Conservation (phyloP, 352 stramenopile species). For the Globisporangium viniferum region DNA sequence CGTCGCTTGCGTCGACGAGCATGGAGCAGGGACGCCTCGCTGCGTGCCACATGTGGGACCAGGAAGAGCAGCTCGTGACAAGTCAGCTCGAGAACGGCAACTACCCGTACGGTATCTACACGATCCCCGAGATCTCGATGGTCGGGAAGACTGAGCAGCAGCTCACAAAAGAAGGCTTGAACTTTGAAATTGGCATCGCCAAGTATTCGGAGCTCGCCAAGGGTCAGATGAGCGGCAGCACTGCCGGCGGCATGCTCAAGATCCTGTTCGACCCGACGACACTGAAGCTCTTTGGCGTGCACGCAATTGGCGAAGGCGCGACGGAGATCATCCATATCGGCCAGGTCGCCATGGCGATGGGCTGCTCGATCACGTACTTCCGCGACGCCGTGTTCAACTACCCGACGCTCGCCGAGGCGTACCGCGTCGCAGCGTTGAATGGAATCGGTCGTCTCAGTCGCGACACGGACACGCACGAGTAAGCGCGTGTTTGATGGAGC, state of each 20-base stretch:
- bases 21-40: conserved; percentile 88
- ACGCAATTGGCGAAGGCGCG: conserved; percentile 86
- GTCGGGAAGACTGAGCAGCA: conserved; percentile 88
- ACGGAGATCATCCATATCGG: conserved; percentile 92
- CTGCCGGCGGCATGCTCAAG: conserved; percentile 82
- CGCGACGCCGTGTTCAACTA: conserved; percentile 91
- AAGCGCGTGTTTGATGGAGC: conserved; percentile 7
- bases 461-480: conserved; percentile 63
- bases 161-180: conserved; percentile 71
- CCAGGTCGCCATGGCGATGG: conserved; percentile 86
- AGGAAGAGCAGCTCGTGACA: conserved; percentile 45
- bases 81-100: conserved; percentile 75
- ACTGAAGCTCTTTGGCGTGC: conserved; percentile 82
- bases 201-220: conserved; percentile 88
- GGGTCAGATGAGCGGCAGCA: conserved; percentile 86
- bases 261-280: conserved; percentile 83
- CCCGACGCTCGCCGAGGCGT: conserved; percentile 88
- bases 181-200: conserved; percentile 86
- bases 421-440: conserved; percentile 85
- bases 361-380: conserved; percentile 85
- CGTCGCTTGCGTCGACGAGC: conserved; percentile 83
- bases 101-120: conserved; percentile 92
- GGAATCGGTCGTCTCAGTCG: conserved; percentile 83
- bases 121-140: conserved; percentile 90
- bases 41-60: conserved; percentile 84